Evolutionary conservation across 345 rosid species (phyloP), one percentile per base, ranked within the genome.

Genomic region (Eucalyptus marginata): DNA sequence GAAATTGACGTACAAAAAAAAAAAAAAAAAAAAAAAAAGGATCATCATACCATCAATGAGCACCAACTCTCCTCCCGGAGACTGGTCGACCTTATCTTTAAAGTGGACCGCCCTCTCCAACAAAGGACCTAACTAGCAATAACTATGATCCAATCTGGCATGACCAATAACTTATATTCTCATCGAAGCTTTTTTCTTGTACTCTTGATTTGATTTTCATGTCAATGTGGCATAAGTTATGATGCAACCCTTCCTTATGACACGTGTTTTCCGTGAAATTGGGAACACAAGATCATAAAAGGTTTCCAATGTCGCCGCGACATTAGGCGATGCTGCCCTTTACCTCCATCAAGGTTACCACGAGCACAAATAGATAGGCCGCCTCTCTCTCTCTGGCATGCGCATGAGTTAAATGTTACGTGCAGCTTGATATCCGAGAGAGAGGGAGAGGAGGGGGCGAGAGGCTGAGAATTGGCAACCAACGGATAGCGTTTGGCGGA

Each of bases 71-170:
- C 66, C n/a, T 12, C 66, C 2, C 1, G 6, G 4, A 5, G 31
- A 0, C 7, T 5, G 0, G 15, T 59, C 2, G 2, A 62, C 0
- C 33, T 0, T 62, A 62, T 62, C 5, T 0, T 27, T 27, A 27
- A n/a, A 13, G 33, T 13, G 68, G 29, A 4, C 13, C 0, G 31
- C 68, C 33, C 0, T 62, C 0, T 27, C 8, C 15, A 2, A 29
- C 8, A 27, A 27, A 59, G 7, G n/a, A 59, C 7, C 71, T 62
- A 27, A 1, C 31, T 27, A 29, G 33, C 17, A 0, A 62, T 27
- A 27, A 29, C n/a, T n/a, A n/a, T n/a, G n/a, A n/a, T n/a, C n/a
- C n/a, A n/a, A n/a, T n/a, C n/a, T n/a, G 71, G 33, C 71, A 13
- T 27, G 33, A 17, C 17, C 4, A 29, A 29, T 29, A 62, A 14